Conservation (phyloP, 1,139 yeast species). For the Saccharomycopsis crataegensis region DNA sequence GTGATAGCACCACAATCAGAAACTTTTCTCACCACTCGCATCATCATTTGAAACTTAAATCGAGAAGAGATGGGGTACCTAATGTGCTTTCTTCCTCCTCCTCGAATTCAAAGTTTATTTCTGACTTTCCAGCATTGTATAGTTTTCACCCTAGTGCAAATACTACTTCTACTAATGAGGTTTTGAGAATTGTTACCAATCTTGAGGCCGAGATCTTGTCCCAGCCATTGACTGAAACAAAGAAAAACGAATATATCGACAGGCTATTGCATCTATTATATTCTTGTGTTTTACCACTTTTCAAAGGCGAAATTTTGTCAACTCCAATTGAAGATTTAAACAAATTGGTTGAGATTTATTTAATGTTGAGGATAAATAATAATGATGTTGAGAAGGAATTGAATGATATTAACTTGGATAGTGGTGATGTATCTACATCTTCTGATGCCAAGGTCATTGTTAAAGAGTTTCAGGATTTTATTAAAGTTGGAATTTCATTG, state of each 20-base stretch:
- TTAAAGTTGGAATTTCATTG: conserved; percentile 36
- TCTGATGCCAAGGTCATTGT: conserved; percentile 30
- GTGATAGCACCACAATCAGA: background rate
- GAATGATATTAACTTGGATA: background rate
- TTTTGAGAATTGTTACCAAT: conserved; percentile 25
- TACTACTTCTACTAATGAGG: conserved; percentile 26
- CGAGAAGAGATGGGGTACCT: conserved; percentile 33
- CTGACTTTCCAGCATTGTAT: conserved; percentile 38
- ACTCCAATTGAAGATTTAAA: conserved; percentile 53
- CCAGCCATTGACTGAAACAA: conserved; percentile 33
- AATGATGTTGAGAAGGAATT: conserved; percentile 26
- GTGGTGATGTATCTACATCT: conserved; percentile 1
- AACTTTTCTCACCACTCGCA: conserved; percentile 27
- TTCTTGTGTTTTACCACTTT: conserved; percentile 38
- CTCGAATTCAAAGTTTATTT: conserved; percentile 39
- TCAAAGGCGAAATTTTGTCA: conserved; percentile 39
- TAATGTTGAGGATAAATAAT: conserved; percentile 35
- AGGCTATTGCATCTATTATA: conserved; percentile 41
- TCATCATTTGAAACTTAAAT: conserved; percentile 34
- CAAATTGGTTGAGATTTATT: conserved; percentile 39
- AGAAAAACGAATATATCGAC: conserved; percentile 39
- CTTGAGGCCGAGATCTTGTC: conserved; percentile 21
- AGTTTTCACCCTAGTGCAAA: conserved; percentile 35
- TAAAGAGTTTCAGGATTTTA: conserved; percentile 39
- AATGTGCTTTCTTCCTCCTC: conserved; percentile 38